Evolutionary conservation across 768 basidiomycete species (phyloP), one percentile per base, ranked within the genome.

Genomic region (Ramaria rubella): DNA sequence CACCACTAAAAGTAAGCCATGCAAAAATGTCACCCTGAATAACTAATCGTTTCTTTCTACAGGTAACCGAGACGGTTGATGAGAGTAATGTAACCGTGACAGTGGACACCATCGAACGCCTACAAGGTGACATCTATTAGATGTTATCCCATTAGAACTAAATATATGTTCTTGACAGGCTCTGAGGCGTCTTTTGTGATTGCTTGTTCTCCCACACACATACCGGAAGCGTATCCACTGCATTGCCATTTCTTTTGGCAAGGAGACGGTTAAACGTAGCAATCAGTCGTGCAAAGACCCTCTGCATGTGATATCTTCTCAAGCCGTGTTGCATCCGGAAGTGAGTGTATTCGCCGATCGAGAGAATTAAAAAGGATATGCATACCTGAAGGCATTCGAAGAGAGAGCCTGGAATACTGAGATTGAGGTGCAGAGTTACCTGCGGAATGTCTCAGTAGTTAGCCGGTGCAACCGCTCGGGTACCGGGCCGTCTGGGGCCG

Each of bases 151-250:
- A 17, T 6, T n/a, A 27, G 33, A 2, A 29, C 23, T 30, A 6
- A 29, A 51, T n/a, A 54, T 14, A 23, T 30, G 50, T 45, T 42
- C 14, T 27, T 11, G n/a, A 19, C 52, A 79, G 79, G 78, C 51
- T 78, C 78, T 2, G 79, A 81, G 60, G 79, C 79, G 1, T 69
- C 74, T 1, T 78, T 80, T 50, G 79, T 81, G 7, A 77, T 81
- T 81, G 78, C 53, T 64, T 79, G 15, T 77, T 81, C 63, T 77
- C 78, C 11, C 60, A 77, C 17, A 75, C 78, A 23, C 70, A 68
- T 30, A 63, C 69, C 1, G 65, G 71, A 26, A 59, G 51, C 23
- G 15, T 58, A 14, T 62, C 67, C 1, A 58, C 69, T 2, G 74
- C 77, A 57, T 67, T 78, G 4, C 66, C 64, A 1, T 81, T 79